Base-by-base conservation (phyloP, 306 rosid genomes). In the Bauhinia variegata region DNA sequence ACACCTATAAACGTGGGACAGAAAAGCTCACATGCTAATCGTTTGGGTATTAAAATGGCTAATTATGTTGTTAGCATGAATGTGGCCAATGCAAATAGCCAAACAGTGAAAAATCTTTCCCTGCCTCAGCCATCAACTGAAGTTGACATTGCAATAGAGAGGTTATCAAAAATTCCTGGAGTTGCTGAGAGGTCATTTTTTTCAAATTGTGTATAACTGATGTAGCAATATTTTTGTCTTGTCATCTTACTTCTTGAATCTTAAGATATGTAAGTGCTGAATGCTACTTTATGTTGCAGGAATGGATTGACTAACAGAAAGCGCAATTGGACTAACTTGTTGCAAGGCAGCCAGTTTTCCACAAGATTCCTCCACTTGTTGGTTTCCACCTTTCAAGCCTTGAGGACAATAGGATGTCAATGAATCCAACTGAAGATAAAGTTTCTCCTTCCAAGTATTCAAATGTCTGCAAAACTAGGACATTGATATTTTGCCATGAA, bases 131-230 rank as follows among this genome's bases (percentile, higher is more conserved):
- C 69, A 34, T 48, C 63, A 60, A 38, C 9, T 59, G 17, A 44
- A 67, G 47, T 15, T 28, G 36, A 38, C 19, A 5, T 37, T 52
- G 16, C 67, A 53, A 5, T 49, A 9, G 52, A 47, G 46, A 70
- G 80, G 36, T 38, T 79, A 0, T 33, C 38, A 42, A 79, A 60
- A 52, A 66, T 79, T 74, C 37, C 16, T 15, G 54, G 18, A 19
- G 52, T 65, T 36, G 59, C 78, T 38, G 66, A 47, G 48, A 67
- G 84, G 84, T n/a, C n/a, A n/a, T n/a, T n/a, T n/a, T n/a, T n/a
- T n/a, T n/a, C n/a, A n/a, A n/a, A n/a, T n/a, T n/a, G n/a, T 44
- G 66, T 37, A 15, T 2, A 23, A 39, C 60, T 32, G 44, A 48
- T 31, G 32, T 33, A 33, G 33, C 56, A n/a, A 36, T 15, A 6